Conservation (phyloP, 148 eudicot species). For the Polygonum maritimum region DNA sequence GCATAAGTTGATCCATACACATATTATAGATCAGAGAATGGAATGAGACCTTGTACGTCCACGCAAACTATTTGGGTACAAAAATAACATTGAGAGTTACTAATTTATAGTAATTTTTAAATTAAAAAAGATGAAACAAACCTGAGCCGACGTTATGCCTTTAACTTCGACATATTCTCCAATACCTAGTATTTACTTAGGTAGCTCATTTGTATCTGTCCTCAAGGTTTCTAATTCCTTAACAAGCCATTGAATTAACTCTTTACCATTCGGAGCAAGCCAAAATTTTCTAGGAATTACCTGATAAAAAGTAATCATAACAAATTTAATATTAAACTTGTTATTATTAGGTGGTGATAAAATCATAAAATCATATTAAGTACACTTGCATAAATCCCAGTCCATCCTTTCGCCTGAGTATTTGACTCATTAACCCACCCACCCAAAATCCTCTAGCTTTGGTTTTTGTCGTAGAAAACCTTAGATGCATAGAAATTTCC, state of each 20-base stretch:
- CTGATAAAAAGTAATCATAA: not conserved
- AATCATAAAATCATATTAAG: too few species aligned
- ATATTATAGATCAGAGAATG: not conserved
- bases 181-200: slow-evolving; percentile 12
- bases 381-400: too few species aligned
- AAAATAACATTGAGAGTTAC: not conserved
- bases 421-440: too few species aligned
- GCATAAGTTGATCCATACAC: not conserved
- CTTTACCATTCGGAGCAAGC: slow-evolving; percentile 36
- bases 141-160: slow-evolving; percentile 46
- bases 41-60: too few species aligned
- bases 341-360: too few species aligned
- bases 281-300: slow-evolving; percentile 30
- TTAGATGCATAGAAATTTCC: too few species aligned
- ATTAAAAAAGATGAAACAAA: slow-evolving; percentile 9
- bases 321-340: not conserved
- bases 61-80: too few species aligned
- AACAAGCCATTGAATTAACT: slow-evolving; percentile 51
- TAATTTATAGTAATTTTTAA: not conserved
- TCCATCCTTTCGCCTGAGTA: too few species aligned
- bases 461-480: too few species aligned
- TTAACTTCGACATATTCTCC: slow-evolving; percentile 25
- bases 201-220: slow-evolving; percentile 11
- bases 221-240: slow-evolving; percentile 42
- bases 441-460: too few species aligned